Percentiles rank a stretch among this genome's conserved stretches.
Conservation (phyloP, 495 filamentous ascomycete species). For the Poronia punctata region DNA sequence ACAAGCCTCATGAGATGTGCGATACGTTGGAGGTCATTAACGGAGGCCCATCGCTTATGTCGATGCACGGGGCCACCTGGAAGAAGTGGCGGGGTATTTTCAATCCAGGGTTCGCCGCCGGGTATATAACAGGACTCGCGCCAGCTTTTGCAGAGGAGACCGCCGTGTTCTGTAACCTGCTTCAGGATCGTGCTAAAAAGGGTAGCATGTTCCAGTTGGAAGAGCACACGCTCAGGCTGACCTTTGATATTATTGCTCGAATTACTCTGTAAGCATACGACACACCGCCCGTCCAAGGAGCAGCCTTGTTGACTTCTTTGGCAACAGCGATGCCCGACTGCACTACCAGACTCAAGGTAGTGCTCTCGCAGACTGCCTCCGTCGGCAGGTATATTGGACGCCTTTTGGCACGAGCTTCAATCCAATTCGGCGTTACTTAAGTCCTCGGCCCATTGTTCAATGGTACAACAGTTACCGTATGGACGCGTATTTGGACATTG, state of each 20-base stretch:
- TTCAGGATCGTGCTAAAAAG: constrained; percentile 12
- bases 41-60: constrained; percentile 16
- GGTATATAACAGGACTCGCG: constrained; percentile 24
- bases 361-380: constrained; percentile 17
- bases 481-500: constrained; percentile 11
- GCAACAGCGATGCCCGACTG: constrained; percentile 9
- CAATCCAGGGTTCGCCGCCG: constrained; percentile 26
- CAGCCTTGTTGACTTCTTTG: neutral
- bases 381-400: constrained; percentile 22
- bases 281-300: constrained; percentile 2
- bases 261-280: constrained; percentile 15
- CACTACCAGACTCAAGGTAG: constrained; percentile 19
- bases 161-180: constrained; percentile 12
- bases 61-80: constrained; percentile 23
- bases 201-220: constrained; percentile 47
- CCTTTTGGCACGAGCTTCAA: constrained; percentile 20
- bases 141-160: constrained; percentile 26
- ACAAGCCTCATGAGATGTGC: constrained; percentile 9
- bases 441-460: constrained; percentile 19
- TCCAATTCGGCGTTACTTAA: constrained; percentile 20
- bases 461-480: constrained; percentile 20
- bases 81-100: constrained; percentile 24
- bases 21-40: constrained; percentile 14
- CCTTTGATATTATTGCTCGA: constrained; percentile 53
- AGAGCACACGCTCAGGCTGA: constrained; percentile 57